A percentile compares a stretch with the other conserved stretches of the same genome.
These are phyloP conservation scores for Neurospora discreta DNA, from an alignment of 495 filamentous ascomycete genomes.

Conservation along the genomic window DNA sequence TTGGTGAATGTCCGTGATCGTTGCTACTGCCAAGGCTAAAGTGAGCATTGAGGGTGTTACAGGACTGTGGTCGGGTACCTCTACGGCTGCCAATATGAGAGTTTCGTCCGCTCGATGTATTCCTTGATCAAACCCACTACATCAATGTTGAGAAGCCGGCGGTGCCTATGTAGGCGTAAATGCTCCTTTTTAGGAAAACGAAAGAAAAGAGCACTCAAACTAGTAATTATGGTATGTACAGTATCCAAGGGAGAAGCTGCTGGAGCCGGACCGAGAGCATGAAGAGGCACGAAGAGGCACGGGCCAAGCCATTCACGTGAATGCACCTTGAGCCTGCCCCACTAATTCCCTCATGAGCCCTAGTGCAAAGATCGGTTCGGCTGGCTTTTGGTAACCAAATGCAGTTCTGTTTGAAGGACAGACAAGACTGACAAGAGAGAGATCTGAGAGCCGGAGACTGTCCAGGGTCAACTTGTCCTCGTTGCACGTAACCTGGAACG, in stretches of 20 bases:
- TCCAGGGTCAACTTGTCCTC: not conserved
- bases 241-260: not conserved
- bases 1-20: not conserved
- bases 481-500: not conserved
- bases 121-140: not conserved
- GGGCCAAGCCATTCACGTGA: not conserved
- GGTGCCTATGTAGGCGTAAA: too few relatives aligned
- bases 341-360: not conserved
- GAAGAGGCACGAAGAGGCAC: not conserved
- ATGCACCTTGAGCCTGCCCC: not conserved
- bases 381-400: slow-evolving; percentile 21
- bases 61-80: not conserved
- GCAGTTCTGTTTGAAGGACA: not conserved
- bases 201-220: not conserved
- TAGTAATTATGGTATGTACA: not conserved
- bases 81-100: not conserved
- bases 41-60: not conserved
- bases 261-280: not conserved
- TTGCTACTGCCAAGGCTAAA: not conserved
- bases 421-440: not conserved
- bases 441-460: not conserved
- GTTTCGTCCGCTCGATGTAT: not conserved
- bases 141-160: too few relatives aligned
- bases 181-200: not conserved
- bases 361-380: slow-evolving; percentile 10